phyloP scores from a whole-genome alignment of 176 grass and related monocot genomes.

The Avena eriantha region DNA sequence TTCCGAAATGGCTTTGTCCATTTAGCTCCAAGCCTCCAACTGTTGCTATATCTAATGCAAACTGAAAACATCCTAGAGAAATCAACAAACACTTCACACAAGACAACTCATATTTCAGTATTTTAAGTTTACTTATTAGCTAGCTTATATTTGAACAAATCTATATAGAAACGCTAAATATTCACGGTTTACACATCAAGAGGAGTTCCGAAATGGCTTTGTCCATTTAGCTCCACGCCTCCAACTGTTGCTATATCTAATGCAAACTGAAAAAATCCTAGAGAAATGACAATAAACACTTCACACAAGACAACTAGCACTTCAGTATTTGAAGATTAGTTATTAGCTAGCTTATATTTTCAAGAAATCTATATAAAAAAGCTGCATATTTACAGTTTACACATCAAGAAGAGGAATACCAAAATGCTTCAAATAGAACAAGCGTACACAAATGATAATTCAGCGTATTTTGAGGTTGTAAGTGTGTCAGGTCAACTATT shows the following conservation, averaged over 20 bases:
- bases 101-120: background rate
- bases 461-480: background rate
- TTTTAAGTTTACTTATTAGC: constrained; percentile 5
- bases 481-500: constrained; percentile 1
- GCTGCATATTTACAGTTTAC: constrained; percentile 8
- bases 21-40: background rate
- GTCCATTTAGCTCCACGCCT: background rate
- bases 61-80: constrained; percentile 26
- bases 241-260: background rate
- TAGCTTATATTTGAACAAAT: background rate
- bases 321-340: background rate
- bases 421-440: constrained; percentile 4
- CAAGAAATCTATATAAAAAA: too few relatives aligned
- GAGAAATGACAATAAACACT: constrained; percentile 6
- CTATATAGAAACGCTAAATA: background rate
- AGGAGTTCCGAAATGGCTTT: too few relatives aligned
- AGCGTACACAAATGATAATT: constrained; percentile 1
- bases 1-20: too few relatives aligned
- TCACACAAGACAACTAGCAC: background rate
- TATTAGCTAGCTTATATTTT: background rate
- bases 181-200: too few relatives aligned
- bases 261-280: constrained; percentile 32
- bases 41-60: constrained; percentile 21
- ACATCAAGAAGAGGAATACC: background rate
- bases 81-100: constrained; percentile 6